Base-by-base conservation (phyloP, 192 early-diverging fungal species). In the Physocladia obscura region DNA sequence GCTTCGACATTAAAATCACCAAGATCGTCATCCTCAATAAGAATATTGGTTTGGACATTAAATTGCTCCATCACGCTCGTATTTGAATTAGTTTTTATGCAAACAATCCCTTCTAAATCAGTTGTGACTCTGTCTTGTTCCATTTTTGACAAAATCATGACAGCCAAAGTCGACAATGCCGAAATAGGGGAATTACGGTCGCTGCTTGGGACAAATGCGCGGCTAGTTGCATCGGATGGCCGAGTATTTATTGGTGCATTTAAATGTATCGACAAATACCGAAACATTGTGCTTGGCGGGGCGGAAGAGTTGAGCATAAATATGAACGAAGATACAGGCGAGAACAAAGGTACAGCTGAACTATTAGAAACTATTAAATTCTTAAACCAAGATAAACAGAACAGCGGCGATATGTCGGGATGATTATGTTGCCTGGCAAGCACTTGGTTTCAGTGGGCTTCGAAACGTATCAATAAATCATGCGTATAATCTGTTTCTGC, bases 361-460 rank as follows among this genome's bases (percentile, higher is more conserved):
- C n/a, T n/a, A n/a, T n/a, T n/a, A n/a, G 77, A 51, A 40, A n/a
- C n/a, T n/a, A n/a, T n/a, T n/a, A n/a, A n/a, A n/a, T n/a, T n/a
- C n/a, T n/a, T n/a, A 47, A 39, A 3, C 35, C 5, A 29, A 15
- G 32, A 15, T 15, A 11, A 19, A 50, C 51, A 84, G 86, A 71
- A 57, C 81, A 87, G 47, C 58, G 77, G 29, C 63, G 89, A 36
- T 82, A 87, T 52, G 89, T 92, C 17, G 91, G 91, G 2, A 57
- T 90, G 38, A 77, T 91, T 49, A 91, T 92, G 91, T 85, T 92
- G 15, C 91, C 91, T 11, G 91, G 91, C 47, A 83, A 84, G 32
- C 89, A 91, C 67, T 54, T 91, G 6, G 76, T 89, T 19, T 85
- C 81, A 32, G 74, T 78, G 21, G 87, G 87, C 52, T 76, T 88